Percentiles rank a stretch among this genome's conserved stretches.
Evolutionary conservation across 1,139 yeast species (phyloP).

Genomic region (Zygoascus meyerae): DNA sequence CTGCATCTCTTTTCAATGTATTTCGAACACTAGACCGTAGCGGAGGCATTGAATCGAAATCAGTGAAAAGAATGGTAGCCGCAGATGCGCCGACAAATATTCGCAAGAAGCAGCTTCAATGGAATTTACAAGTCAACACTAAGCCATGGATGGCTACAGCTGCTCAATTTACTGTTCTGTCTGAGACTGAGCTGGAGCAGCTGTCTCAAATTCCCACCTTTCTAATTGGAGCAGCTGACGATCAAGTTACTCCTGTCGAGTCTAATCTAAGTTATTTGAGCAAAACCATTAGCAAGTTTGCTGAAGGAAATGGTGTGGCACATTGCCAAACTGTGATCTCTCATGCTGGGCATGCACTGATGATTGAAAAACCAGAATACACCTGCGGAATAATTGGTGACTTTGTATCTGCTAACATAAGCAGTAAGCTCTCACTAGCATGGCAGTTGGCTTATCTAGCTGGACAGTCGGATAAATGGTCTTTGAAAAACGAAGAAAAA

Average conservation of each 20-base stretch:
- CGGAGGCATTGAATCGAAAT: slow-evolving; percentile 55
- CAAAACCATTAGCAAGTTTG: background rate
- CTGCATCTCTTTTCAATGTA: slow-evolving; percentile 45
- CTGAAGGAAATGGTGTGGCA: background rate
- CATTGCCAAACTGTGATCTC: slow-evolving; percentile 33
- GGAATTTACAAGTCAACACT: slow-evolving; percentile 65
- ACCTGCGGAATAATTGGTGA: slow-evolving; percentile 58
- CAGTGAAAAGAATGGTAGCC: slow-evolving; percentile 52
- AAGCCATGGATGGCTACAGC: slow-evolving; percentile 49
- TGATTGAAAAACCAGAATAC: slow-evolving; percentile 60
- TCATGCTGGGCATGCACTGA: slow-evolving; percentile 61
- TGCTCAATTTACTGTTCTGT: slow-evolving; percentile 43
- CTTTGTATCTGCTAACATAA: slow-evolving; percentile 46
- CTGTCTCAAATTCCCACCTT: slow-evolving; percentile 35
- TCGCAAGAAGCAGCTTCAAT: slow-evolving; percentile 55
- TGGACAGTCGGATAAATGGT: slow-evolving; percentile 66
- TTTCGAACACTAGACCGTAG: slow-evolving; percentile 56
- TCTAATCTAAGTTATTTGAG: slow-evolving; percentile 11
- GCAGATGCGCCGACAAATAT: slow-evolving; percentile 36
- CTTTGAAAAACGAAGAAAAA: slow-evolving; percentile 65
- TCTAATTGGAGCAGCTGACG: slow-evolving; percentile 54
- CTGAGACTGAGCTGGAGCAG: slow-evolving; percentile 32
- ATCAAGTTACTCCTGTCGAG: slow-evolving; percentile 48
- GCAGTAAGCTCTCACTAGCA: slow-evolving; percentile 46
- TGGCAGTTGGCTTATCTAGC: slow-evolving; percentile 54